A percentile compares a stretch with the other conserved stretches of the same genome.
Conservation (phyloP, 2,329 filamentous ascomycete species). For the Scedosporium minutisporum region DNA sequence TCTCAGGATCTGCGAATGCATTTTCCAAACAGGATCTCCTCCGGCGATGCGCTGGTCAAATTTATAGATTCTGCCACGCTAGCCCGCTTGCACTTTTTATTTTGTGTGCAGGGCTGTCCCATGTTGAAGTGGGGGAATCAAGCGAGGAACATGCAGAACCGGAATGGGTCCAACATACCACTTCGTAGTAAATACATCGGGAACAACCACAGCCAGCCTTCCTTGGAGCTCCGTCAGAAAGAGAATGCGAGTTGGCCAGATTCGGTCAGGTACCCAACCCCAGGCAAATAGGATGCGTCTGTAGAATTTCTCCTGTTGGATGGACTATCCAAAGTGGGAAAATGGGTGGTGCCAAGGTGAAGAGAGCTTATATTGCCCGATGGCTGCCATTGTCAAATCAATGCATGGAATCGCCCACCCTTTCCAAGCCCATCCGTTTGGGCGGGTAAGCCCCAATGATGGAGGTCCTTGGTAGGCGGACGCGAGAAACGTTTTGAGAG, state of each 20-base stretch:
- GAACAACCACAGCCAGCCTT: not conserved
- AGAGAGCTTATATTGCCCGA: conserved; percentile 2
- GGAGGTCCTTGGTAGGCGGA: conserved; percentile 2
- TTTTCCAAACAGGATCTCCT: not conserved
- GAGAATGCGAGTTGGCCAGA: not conserved
- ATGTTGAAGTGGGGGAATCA: not conserved
- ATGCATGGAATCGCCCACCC: conserved; percentile 16
- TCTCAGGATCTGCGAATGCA: not conserved
- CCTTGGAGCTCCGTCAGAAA: not conserved
- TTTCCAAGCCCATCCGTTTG: conserved; percentile 16
- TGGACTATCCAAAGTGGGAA: not conserved
- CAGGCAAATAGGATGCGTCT: not conserved
- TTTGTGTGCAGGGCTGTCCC: not conserved
- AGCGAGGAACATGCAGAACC: not conserved
- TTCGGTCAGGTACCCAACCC: not conserved
- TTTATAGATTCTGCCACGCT: not conserved
- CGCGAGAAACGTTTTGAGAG: not conserved
- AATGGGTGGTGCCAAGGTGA: not conserved
- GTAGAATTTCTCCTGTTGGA: not conserved
- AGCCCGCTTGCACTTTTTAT: not conserved
- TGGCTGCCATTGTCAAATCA: conserved; percentile 25
- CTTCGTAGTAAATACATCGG: not conserved
- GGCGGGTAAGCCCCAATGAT: conserved; percentile 10
- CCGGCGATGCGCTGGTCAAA: not conserved
- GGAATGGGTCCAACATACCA: not conserved